phyloP scores from a whole-genome alignment of 352 stramenopile genomes.

The Phytophthora uliginosa region DNA sequence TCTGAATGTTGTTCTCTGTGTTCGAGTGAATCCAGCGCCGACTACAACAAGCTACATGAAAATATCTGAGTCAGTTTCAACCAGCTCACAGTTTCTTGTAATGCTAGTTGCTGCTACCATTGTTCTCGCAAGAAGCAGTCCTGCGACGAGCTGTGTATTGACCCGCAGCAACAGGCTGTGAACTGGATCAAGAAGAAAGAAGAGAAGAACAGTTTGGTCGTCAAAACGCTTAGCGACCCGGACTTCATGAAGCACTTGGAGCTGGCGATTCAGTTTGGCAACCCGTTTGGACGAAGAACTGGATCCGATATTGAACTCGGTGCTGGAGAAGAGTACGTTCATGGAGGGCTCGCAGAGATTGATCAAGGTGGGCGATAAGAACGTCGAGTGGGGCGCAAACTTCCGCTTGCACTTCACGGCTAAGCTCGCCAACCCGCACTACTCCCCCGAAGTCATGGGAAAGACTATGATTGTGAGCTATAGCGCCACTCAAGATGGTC shows the following conservation, averaged over 20 bases:
- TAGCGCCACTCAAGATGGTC: constrained; percentile 92
- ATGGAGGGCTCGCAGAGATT: constrained; percentile 92
- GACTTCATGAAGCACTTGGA: constrained; percentile 98
- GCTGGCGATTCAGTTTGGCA: constrained; percentile 96
- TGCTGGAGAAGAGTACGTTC: constrained; percentile 95
- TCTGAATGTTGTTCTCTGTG: too few species aligned
- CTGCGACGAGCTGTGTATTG: constrained; percentile 96
- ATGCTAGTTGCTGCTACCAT: too few species aligned
- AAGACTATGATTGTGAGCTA: constrained; percentile 99
- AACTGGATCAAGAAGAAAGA: constrained; percentile 98
- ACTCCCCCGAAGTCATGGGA: constrained; percentile 96
- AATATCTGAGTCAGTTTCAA: too few species aligned
- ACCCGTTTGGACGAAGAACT: constrained; percentile 97
- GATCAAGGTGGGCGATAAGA: constrained; percentile 96
- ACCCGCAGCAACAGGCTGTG: constrained; percentile 96
- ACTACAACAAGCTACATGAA: too few species aligned
- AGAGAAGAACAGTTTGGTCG: constrained; percentile 93
- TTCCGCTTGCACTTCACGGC: constrained; percentile 96
- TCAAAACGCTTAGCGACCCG: constrained; percentile 93
- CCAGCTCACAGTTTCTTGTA: too few species aligned
- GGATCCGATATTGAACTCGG: constrained; percentile 95
- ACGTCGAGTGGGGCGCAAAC: constrained; percentile 94
- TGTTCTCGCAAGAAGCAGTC: too few species aligned
- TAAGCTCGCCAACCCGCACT: constrained; percentile 96
- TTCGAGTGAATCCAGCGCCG: too few species aligned